A percentile compares a stretch with the other conserved stretches of the same genome.
These are phyloP conservation scores for Bonia amplexicaulis DNA, from an alignment of 176 grass and related monocot genomes.

Conservation along the genomic window DNA sequence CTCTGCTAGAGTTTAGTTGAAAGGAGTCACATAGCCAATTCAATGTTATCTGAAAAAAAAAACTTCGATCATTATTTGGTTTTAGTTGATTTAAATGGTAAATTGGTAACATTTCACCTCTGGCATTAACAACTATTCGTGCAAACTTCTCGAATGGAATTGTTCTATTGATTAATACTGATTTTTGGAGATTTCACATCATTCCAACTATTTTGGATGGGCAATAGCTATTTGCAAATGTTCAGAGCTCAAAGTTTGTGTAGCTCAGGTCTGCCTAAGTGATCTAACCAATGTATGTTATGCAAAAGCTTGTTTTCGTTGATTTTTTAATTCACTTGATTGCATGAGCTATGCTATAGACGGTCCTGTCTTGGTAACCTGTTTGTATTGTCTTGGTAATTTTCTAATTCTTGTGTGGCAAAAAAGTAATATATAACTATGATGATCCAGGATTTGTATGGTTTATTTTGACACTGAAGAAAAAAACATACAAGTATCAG, in stretches of 20 bases:
- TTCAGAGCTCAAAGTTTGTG: not conserved
- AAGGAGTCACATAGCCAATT: not conserved
- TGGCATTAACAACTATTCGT: not conserved
- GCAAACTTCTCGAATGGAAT: not conserved
- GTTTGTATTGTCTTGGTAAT: not conserved
- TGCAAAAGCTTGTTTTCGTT: not conserved
- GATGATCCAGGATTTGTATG: constrained; percentile 83
- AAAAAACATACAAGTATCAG: constrained; percentile 98
- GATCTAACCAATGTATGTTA: not conserved
- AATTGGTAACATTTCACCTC: not conserved
- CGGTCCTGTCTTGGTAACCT: not conserved
- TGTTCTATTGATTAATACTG: not conserved
- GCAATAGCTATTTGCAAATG: constrained; percentile 9
- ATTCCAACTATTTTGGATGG: constrained; percentile 3
- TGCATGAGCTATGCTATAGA: not conserved
- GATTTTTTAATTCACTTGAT: not conserved
- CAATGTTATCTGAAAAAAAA: not conserved
- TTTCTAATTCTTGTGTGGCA: constrained; percentile 3
- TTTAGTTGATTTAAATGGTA: not conserved
- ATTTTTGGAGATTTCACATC: not conserved
- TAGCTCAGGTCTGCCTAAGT: not conserved
- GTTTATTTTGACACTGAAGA: constrained; percentile 99
- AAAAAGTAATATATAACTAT: constrained; percentile 13
- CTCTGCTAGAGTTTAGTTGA: not conserved
- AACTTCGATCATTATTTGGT: not conserved